These are phyloP conservation scores for Cicer bijugum DNA, from an alignment of 306 rosid species.

Conservation along the genomic window DNA sequence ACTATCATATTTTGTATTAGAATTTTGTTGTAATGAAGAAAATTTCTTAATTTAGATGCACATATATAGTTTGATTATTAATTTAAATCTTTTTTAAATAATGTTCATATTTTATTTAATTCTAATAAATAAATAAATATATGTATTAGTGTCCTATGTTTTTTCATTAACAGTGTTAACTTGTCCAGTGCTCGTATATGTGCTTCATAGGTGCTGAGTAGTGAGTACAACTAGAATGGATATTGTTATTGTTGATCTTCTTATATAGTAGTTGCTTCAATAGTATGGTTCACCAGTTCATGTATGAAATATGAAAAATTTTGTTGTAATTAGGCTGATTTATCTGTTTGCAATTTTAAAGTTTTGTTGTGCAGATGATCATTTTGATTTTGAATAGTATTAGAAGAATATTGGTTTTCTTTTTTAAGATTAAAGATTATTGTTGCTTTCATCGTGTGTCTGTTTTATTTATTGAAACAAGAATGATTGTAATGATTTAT, in stretches of 20 bases:
- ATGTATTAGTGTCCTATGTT: too few relatives aligned
- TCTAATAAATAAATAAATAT: too few relatives aligned
- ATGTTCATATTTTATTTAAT: too few relatives aligned
- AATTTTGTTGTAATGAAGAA: too few relatives aligned
- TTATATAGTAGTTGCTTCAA: not conserved
- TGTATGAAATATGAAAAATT: not conserved
- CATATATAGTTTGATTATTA: too few relatives aligned
- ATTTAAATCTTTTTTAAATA: too few relatives aligned
- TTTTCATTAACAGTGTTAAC: too few relatives aligned
- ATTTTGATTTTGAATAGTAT: constrained; percentile 27
- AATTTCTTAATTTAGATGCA: too few relatives aligned
- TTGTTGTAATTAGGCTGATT: constrained; percentile 20
- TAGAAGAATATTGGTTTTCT: not conserved
- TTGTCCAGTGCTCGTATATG: too few relatives aligned
- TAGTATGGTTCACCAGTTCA: not conserved
- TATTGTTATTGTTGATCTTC: constrained; percentile 13
- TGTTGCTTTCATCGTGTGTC: not conserved
- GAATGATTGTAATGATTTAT: not conserved
- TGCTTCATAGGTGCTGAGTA: not conserved
- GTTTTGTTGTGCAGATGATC: not conserved
- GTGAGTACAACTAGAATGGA: not conserved
- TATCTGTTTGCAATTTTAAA: constrained; percentile 18
- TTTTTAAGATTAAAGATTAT: not conserved
- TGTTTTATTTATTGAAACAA: not conserved
- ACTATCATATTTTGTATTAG: too few relatives aligned